phyloP scores from a whole-genome alignment of 2,329 filamentous ascomycete species.

The Huntiella bhutanensis region DNA sequence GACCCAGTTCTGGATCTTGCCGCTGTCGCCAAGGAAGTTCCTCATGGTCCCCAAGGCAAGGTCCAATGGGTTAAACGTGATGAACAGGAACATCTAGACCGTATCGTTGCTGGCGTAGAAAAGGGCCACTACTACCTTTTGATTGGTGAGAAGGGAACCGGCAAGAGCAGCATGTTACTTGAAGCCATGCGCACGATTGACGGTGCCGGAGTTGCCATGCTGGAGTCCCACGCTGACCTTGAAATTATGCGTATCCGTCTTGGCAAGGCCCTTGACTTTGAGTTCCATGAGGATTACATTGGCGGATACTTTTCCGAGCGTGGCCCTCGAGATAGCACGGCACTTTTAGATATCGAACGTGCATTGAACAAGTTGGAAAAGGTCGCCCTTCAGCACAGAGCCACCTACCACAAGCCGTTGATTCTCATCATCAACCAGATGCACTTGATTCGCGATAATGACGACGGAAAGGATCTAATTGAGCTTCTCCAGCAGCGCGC shows the following conservation, averaged over 20 bases:
- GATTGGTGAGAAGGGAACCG: conserved; percentile 87
- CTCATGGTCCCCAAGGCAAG: conserved; percentile 18
- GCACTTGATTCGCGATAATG: conserved; percentile 78
- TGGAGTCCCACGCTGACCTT: conserved; percentile 85
- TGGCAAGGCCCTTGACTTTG: conserved; percentile 86
- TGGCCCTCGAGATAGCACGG: conserved; percentile 78
- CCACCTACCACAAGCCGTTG: conserved; percentile 45
- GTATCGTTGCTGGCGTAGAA: conserved; percentile 56
- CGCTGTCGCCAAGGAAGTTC: conserved; percentile 39
- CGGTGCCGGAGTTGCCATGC: conserved; percentile 80
- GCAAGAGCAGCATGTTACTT: conserved; percentile 89
- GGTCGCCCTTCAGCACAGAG: conserved; percentile 57
- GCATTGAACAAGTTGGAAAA: conserved; percentile 98
- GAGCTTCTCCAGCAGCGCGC: conserved; percentile 90
- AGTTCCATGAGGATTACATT: conserved; percentile 96
- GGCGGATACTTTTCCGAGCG: conserved; percentile 89
- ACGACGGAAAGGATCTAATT: conserved; percentile 79
- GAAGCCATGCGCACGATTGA: conserved; percentile 89
- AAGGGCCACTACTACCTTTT: conserved; percentile 79
- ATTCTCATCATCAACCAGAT: conserved; percentile 91
- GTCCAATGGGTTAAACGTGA: conserved; percentile 64
- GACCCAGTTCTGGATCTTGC: conserved; percentile 77
- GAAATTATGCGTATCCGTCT: conserved; percentile 89
- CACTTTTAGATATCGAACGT: conserved; percentile 83
- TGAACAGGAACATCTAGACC: conserved; percentile 65